Base-by-base conservation (phyloP, 2,329 filamentous ascomycete species). In the Cladosporium sp. region DNA sequence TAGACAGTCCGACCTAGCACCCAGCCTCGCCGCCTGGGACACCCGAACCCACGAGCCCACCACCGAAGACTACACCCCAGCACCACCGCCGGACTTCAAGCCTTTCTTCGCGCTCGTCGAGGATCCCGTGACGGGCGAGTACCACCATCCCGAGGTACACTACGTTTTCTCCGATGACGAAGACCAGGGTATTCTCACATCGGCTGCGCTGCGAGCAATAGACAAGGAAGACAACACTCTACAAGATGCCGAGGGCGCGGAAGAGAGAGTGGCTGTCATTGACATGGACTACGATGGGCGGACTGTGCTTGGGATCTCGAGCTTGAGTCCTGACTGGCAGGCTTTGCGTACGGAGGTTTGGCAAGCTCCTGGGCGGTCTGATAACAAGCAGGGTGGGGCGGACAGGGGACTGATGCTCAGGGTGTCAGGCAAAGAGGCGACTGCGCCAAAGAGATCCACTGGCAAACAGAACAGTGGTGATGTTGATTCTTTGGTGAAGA, bases 121-220 rank as follows among this genome's bases (percentile, higher is more conserved):
- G 74, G 93, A 97, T 77, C 80, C 85, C 12, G 85, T 87, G n/a
- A 89, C 86, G 10, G 85, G 87, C 72, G 86, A 91, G 55, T 91
- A 92, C 68, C 85, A 92, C 72, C 93, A 98, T 76, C 95, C 94
- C 1, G 88, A 87, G 62, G 88, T 97, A 1, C 92, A 94, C 80
- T 98, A 98, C 80, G 86, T 98, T 74, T 98, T 99, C 81, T 87
- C 87, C 71, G 93, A 98, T 78, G 95, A 98, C 78, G 93, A 97
- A 74, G 90, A 93, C 56, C 55, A 60, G 31, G 56, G 44, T 5
- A 81, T 91, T 53, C 82, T 96, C 44, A 90, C 90, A 1, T 84
- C 87, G 44, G 88, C 90, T 1, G 84, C 85, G 5, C 77, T 89
- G 66, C 81, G 83, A 37, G 82, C 83, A 23, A 76, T 88, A 77